These are phyloP conservation scores for Carpinus viminea DNA, from an alignment of 306 rosid species.

Conservation along the genomic window DNA sequence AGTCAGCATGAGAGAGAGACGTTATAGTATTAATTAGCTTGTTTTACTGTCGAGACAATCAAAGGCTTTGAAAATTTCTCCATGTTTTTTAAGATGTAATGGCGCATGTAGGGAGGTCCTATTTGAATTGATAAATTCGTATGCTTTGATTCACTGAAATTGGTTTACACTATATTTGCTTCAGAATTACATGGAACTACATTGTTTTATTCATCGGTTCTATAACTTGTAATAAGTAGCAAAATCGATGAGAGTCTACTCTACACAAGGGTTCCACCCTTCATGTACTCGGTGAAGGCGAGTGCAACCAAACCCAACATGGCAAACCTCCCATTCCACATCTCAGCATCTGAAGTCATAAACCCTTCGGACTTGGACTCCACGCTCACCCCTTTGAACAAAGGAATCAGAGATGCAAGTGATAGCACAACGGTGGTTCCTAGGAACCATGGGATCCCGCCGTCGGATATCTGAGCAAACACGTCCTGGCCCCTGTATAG, in stretches of 20 bases:
- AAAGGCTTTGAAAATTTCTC: no score
- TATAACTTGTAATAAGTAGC: no score
- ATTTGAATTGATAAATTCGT: no score
- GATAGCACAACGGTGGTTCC: constrained; percentile 56
- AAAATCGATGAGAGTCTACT: constrained; percentile 6
- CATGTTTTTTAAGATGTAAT: no score
- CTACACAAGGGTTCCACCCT: constrained; percentile 69
- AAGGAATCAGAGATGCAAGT: constrained; percentile 68
- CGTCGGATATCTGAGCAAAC: constrained; percentile 57
- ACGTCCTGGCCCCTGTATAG: constrained; percentile 62
- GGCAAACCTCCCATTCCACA: constrained; percentile 85
- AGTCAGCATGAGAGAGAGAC: no score
- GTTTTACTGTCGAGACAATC: no score
- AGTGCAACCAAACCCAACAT: constrained; percentile 84
- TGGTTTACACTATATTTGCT: no score
- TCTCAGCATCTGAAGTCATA: constrained; percentile 69
- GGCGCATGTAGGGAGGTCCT: no score
- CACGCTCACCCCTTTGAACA: constrained; percentile 62
- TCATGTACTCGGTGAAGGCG: constrained; percentile 66
- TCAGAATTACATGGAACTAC: no score
- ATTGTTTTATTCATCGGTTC: no score
- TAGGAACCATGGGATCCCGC: constrained; percentile 70
- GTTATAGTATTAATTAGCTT: no score
- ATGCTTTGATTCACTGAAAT: no score
- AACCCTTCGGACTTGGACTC: constrained; percentile 63